Base-by-base conservation (phyloP, 805 yeast genomes). In the Spathaspora girioi region DNA sequence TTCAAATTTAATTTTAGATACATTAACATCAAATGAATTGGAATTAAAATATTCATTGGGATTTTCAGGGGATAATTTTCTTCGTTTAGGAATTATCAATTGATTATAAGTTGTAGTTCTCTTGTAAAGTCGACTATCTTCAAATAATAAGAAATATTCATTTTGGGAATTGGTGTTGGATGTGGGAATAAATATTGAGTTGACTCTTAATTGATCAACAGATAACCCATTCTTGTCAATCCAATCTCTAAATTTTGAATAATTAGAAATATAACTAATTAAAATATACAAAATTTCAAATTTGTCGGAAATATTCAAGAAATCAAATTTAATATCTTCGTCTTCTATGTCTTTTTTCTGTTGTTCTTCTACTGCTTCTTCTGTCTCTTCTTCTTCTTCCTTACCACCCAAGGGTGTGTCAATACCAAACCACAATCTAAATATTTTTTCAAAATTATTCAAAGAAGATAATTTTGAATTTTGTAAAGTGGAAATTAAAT, bases 81-180 rank as follows among this genome's bases (percentile, higher is more conserved):
- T 59, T 52, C 66, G 69, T 47, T 67, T 66, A 14, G 79, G 76
- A 5, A 74, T 65, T 9, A 46, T 50, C 45, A 73, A 46, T 14
- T 59, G 55, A 8, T 68, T 66, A 47, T 56, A 68, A 17, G 51
- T 47, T 2, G 64, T 55, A 0, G 56, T 60, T 40, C 75, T 62
- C 49, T 68, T 71, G 62, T 83, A 83, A 48, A 84, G 64, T 53
- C 87, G 73, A 32, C 78, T 73, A 55, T 78, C 80, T 53, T 82
- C 82, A 53, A 81, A 70, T 9, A 70, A 45, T 14, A 82, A 62
- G 20, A 69, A 57, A 53, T 68, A 74, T 29, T 71, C 76, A 41
- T 63, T 69, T n/a, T 42, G 50, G 9, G 45, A 46, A 10, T 8
- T n/a, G 9, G 45, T 45, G 38, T 32, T 45, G 7, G 55, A 29